Evolutionary conservation across 768 basidiomycete genomes (phyloP), one percentile per base, ranked within the genome.

Genomic region (Tylopilus vinaceipallidus): DNA sequence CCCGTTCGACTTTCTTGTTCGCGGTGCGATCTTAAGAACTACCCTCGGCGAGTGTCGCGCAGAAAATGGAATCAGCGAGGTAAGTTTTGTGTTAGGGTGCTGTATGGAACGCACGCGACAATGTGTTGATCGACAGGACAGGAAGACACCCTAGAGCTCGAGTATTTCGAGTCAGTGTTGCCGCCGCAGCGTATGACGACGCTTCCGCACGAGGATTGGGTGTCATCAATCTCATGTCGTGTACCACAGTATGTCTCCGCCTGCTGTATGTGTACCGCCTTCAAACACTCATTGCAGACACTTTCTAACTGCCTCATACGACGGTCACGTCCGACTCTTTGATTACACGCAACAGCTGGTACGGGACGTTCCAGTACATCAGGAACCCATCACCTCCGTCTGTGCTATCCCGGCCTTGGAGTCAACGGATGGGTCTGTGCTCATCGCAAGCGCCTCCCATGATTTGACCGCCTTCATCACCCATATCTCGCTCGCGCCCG

Each of bases 151-250:
- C 79, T 97, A 19, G 86, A 95, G 61, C 82, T 97, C 38, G 93
- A 95, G 68, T 95, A 95, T 71, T 84, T 97, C 49, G 86, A 92
- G 68, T 90, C 87, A 14, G 77, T 95, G 2, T 75, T 95, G 66
- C 92, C 94, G 0, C 94, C 93, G 0, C 81, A 91, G 63, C 82
- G 84, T 53, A 80, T 92, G 68, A 79, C 86, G 0, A 78, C 85
- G 41, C 73, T 92, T 45, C 86, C 89, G 2, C 89, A 93, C 54
- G 87, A 98, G 45, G 94, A 98, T 55, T 98, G 95, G 95, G 88
- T 97, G 1, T 93, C 56, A 16, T 58, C 56, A 3, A n/a, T 57
- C 0, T 52, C 67, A 75, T 54, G 61, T 80, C 49, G 30, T 23
- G 34, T 60, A 29, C 11, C 58, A 26, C 50, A 52, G 61, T 64